Conservation (phyloP, 306 rosid species). For the Geum urbanum region DNA sequence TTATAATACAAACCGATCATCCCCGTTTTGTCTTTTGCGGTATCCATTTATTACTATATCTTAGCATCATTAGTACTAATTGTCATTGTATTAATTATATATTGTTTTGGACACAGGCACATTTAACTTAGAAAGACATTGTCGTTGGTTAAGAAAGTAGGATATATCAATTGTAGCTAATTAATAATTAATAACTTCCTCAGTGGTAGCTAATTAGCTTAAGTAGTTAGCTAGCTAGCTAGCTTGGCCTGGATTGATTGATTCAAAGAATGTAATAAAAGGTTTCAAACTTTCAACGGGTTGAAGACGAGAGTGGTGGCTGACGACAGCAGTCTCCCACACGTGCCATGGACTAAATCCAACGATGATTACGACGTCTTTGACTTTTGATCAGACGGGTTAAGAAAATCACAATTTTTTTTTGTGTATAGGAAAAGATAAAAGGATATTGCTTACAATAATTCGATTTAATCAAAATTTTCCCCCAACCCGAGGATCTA, state of each 20-base stretch:
- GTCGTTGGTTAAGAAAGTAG: no score
- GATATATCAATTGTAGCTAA: no score
- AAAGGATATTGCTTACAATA: background rate
- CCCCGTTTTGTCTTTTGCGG: background rate
- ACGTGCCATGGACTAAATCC: background rate
- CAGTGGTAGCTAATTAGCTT: background rate
- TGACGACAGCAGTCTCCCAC: constrained; percentile 7
- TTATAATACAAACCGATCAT: no score
- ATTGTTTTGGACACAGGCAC: background rate
- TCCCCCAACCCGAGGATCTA: no score
- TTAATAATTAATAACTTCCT: no score
- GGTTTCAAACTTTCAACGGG: background rate
- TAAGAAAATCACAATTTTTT: background rate
- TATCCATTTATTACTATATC: background rate
- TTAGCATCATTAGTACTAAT: background rate
- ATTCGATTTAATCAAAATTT: no score
- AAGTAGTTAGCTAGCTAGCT: background rate
- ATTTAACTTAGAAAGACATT: no score
- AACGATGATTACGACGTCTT: background rate
- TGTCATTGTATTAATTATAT: background rate
- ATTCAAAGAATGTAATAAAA: background rate
- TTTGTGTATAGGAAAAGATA: background rate
- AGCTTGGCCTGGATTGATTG: background rate
- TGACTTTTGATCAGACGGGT: background rate
- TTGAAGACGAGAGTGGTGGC: background rate